Percentiles rank a stretch among this genome's conserved stretches.
Conservation (phyloP, 2,329 filamentous ascomycete genomes). For the Gaeumannomyces sp. region DNA sequence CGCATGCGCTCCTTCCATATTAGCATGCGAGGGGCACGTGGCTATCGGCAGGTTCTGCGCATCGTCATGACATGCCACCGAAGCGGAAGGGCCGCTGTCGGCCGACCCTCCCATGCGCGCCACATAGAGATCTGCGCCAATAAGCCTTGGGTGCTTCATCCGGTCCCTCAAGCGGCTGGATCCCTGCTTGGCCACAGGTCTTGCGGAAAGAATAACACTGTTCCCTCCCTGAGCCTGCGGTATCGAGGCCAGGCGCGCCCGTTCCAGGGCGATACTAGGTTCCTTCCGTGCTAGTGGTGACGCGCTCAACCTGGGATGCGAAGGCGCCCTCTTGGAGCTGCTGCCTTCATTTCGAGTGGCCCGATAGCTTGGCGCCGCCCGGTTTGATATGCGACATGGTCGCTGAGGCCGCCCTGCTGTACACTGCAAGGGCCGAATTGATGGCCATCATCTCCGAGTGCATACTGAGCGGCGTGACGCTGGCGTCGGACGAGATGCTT, state of each 20-base stretch:
- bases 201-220: too few species aligned
- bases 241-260: too few species aligned
- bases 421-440: slow-evolving; percentile 34
- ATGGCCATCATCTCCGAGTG: slow-evolving; percentile 53
- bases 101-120: slow-evolving; percentile 21
- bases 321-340: background rate
- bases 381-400: slow-evolving; percentile 40
- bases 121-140: slow-evolving; percentile 46
- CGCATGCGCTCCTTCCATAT: too few species aligned
- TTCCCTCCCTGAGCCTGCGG: too few species aligned
- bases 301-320: background rate
- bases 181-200: slow-evolving; percentile 10
- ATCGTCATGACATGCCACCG: too few species aligned
- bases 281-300: background rate
- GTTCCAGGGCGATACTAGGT: background rate
- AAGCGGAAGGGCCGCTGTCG: slow-evolving; percentile 17
- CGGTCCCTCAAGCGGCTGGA: slow-evolving; percentile 26
- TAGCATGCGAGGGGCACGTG: too few species aligned
- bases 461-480: slow-evolving; percentile 34
- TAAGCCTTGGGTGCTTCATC: slow-evolving; percentile 38
- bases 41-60: too few species aligned
- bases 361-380: slow-evolving; percentile 38
- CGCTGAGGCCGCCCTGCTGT: slow-evolving; percentile 30
- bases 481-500: too few species aligned
- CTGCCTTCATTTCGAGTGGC: slow-evolving; percentile 39